These are phyloP conservation scores for Coemansia sp. DNA, from an alignment of 192 early-diverging fungal genomes.

Conservation along the genomic window DNA sequence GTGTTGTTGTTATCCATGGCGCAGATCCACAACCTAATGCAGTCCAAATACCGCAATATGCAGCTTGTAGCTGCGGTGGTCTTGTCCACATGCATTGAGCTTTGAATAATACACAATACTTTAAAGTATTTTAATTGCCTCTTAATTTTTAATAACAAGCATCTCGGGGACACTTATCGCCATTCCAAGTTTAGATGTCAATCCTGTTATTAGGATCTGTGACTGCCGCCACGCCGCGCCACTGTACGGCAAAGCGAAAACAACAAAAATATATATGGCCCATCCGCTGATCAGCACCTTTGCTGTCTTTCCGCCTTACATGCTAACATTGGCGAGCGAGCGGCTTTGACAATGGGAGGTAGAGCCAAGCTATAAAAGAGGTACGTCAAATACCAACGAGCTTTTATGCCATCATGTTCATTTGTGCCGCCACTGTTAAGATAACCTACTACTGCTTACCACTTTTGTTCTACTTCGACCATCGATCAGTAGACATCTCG, in stretches of 20 bases:
- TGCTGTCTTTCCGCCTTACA: not conserved
- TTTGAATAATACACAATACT: not conserved
- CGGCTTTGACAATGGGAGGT: not conserved
- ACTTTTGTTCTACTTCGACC: not conserved
- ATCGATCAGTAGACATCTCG: constrained; percentile 6
- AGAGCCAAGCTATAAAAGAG: not conserved
- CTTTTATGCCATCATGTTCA: not conserved
- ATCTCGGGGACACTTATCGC: not conserved
- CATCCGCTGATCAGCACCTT: constrained; percentile 1
- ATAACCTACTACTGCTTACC: not conserved
- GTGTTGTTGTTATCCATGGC: not conserved
- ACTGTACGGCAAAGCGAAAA: not conserved
- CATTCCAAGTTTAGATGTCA: constrained; percentile 1
- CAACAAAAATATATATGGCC: not conserved
- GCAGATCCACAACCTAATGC: not conserved
- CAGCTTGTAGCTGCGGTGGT: not conserved
- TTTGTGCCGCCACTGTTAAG: not conserved
- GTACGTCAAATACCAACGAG: not conserved
- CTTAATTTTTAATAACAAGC: not conserved
- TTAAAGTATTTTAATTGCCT: not conserved
- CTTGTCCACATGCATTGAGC: constrained; percentile 6
- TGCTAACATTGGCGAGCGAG: not conserved
- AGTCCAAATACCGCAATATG: not conserved
- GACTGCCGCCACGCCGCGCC: not conserved
- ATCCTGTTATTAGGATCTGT: not conserved